These are phyloP conservation scores for Mycosphaerella sp. DNA, from an alignment of 2,329 filamentous ascomycete species.

Conservation along the genomic window DNA sequence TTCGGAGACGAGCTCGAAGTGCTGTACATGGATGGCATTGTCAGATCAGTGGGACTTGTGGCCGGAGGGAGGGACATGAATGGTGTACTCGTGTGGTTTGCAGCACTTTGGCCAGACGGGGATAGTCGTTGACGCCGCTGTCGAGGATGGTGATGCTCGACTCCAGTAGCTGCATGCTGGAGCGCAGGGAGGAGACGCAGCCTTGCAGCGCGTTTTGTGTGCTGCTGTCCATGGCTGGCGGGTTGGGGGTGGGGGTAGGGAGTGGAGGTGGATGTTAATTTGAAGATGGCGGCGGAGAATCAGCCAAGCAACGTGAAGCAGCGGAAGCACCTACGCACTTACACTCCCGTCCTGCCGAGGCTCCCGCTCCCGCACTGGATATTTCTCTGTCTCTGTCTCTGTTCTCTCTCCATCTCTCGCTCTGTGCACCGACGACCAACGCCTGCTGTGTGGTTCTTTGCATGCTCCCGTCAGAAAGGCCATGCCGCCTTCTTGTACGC, in stretches of 20 bases:
- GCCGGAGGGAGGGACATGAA: not conserved
- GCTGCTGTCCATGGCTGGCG: constrained; percentile 25
- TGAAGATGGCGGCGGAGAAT: too few species aligned
- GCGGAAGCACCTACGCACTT: too few species aligned
- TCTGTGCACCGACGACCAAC: too few species aligned
- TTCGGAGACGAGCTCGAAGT: constrained; percentile 89
- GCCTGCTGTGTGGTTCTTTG: too few species aligned
- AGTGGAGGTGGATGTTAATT: too few species aligned
- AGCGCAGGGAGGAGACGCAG: constrained; percentile 55
- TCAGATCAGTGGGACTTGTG: not conserved
- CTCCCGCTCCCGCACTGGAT: too few species aligned
- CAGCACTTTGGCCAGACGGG: constrained; percentile 56
- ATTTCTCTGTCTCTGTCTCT: too few species aligned
- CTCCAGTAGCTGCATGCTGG: constrained; percentile 56
- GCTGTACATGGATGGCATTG: constrained; percentile 45
- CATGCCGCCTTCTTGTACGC: too few species aligned
- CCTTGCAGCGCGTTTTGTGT: constrained; percentile 46
- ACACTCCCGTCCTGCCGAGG: too few species aligned
- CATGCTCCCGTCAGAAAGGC: too few species aligned
- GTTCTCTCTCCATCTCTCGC: not conserved
- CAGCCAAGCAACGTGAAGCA: too few species aligned
- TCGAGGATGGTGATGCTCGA: constrained; percentile 59
- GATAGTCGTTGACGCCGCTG: constrained; percentile 57
- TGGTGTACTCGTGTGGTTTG: constrained; percentile 54
- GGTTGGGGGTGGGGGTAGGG: not conserved